Evolutionary conservation across 225 moss, liverwort and hornwort species (phyloP), one percentile per base, ranked within the genome.

Genomic region (Physcomitrium patens): DNA sequence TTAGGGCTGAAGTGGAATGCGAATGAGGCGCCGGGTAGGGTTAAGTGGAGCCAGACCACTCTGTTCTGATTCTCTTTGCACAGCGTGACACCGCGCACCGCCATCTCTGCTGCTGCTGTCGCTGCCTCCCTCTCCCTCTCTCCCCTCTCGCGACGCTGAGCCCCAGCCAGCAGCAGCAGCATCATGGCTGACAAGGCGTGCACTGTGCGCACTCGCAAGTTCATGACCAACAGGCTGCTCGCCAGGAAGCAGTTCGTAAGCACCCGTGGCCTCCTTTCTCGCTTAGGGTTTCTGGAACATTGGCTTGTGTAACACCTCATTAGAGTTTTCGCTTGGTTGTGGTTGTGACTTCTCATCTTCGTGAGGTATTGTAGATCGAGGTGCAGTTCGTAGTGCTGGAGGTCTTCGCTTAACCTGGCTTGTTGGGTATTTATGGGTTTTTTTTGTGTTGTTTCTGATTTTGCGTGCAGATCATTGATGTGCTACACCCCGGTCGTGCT

Each of bases 121-220:
- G 0, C 43, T 23, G 57, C 74, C 13, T 60, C 43, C 10, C 22
- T 51, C 59, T n/a, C n/a, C 27, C 37, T 50, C 31, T 31, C 19
- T 64, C 11, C 1, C 17, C 12, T 7, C 3, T 18, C 45, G 46
- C 17, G 22, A 17, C 23, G 58, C 54, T 18, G 56, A 19, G 53
- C 62, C 48, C 17, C 63, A 17, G 10, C 54, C 70, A 18, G 61
- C 41, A 78, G 85, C 63, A 96, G 48, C 70, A 18, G 61, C 41
- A 78, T 85, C 63, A 96, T 96, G 95, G 93, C 90, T 71, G 91
- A 91, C 52, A 96, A 91, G 76, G 93, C 90, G 53, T 96, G 90
- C 81, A 96, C 93, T 55, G 95, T 96, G 86, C 95, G 93, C 12
- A 96, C 95, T 1, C 86, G 93, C 63, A 93, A 95, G 74, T 95